Evolutionary conservation across 768 basidiomycete genomes (phyloP).

Genomic region (Lactarius indigo): DNA sequence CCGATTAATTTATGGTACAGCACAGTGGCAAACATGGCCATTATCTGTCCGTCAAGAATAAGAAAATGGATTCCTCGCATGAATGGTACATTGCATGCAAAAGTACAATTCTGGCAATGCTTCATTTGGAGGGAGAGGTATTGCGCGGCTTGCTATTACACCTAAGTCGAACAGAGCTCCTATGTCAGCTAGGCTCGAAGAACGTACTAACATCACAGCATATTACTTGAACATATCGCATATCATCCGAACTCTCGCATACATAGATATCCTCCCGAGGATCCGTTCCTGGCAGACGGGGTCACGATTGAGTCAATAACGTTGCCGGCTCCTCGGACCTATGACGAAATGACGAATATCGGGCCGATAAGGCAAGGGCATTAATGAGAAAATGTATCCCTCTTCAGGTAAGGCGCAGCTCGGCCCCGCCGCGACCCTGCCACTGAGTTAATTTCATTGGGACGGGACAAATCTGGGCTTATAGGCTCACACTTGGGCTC

Average conservation of each 20-base stretch:
- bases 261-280: background rate
- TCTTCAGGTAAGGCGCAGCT: background rate
- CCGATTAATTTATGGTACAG: background rate
- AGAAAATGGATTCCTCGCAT: background rate
- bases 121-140: background rate
- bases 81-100: background rate
- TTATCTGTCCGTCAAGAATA: background rate
- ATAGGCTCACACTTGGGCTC: too few species aligned
- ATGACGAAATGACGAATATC: background rate
- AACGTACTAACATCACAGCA: background rate
- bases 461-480: too few species aligned
- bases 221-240: background rate
- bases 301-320: background rate
- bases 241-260: background rate
- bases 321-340: background rate
- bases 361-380: background rate
- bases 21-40: background rate
- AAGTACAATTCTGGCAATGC: background rate
- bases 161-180: background rate
- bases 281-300: background rate
- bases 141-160: background rate
- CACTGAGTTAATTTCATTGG: background rate
- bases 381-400: background rate
- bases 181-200: background rate
- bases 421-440: background rate